Evolutionary conservation across 2,329 filamentous ascomycete genomes (phyloP).

Genomic region (Calonectria pseudoturangicola): DNA sequence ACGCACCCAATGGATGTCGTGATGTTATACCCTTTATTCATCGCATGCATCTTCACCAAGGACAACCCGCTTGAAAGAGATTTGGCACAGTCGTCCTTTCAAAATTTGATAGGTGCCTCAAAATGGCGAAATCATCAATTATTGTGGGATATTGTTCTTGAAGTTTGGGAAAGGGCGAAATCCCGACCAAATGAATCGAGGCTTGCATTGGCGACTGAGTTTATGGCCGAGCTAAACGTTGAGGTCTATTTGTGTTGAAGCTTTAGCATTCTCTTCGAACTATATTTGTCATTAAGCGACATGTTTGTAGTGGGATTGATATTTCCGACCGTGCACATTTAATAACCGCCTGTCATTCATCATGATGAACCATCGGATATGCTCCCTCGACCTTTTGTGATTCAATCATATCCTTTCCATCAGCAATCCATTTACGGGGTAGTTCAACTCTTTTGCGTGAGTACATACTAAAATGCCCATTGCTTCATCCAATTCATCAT

Average conservation of each 20-base stretch:
- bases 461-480: not conserved
- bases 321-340: no score
- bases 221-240: conserved; percentile 28
- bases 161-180: conserved; percentile 31
- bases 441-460: no score
- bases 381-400: no score
- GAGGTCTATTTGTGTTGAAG: conserved; percentile 32
- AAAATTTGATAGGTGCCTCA: conserved; percentile 27
- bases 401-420: no score
- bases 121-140: conserved; percentile 29
- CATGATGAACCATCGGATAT: no score
- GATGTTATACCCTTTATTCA: conserved; percentile 34
- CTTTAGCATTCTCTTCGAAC: no score
- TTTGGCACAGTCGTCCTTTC: conserved; percentile 28
- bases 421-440: no score
- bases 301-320: no score
- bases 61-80: conserved; percentile 25
- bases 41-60: conserved; percentile 21
- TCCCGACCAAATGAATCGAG: not conserved
- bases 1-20: conserved; percentile 1
- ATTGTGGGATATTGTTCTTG: conserved; percentile 29
- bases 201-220: conserved; percentile 27
- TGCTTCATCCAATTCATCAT: conserved; percentile 11
- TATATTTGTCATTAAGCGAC: no score
- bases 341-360: no score